A percentile compares a stretch with the other conserved stretches of the same genome.
These are phyloP conservation scores for Starmerella gropengiesseri DNA, from an alignment of 805 yeast genomes.

Conservation along the genomic window DNA sequence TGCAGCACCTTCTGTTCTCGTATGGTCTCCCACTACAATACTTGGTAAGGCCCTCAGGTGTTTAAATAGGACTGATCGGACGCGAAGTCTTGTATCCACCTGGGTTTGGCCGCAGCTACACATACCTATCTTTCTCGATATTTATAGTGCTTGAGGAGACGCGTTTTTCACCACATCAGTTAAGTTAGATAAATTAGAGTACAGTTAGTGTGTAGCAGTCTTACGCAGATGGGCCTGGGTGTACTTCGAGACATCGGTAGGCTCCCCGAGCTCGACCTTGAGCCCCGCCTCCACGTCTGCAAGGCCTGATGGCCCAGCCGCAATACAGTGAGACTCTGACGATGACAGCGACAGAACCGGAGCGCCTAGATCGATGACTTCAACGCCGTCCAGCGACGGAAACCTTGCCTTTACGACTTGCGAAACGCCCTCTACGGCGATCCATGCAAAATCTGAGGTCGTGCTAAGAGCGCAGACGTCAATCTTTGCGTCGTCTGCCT, in stretches of 20 bases:
- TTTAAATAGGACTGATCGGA: background rate
- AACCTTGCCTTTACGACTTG: conserved; percentile 11
- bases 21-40: background rate
- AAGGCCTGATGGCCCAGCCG: conserved; percentile 5
- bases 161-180: no score
- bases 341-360: conserved; percentile 11
- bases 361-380: conserved; percentile 8
- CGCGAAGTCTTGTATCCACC: background rate
- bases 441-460: conserved; percentile 5
- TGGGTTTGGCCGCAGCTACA: background rate
- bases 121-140: no score
- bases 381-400: conserved; percentile 8
- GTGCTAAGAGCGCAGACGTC: conserved; percentile 15
- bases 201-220: conserved; percentile 3
- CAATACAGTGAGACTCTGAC: conserved; percentile 8
- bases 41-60: background rate
- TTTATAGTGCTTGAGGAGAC: no score
- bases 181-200: no score
- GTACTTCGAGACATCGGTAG: conserved; percentile 1
- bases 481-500: background rate
- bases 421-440: conserved; percentile 16
- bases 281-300: background rate
- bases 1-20: background rate
- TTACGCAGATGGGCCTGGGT: conserved; percentile 12
- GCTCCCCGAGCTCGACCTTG: conserved; percentile 1